Evolutionary conservation across 2,329 filamentous ascomycete genomes (phyloP).

Genomic region (Tolypocladium ophioglossoides): DNA sequence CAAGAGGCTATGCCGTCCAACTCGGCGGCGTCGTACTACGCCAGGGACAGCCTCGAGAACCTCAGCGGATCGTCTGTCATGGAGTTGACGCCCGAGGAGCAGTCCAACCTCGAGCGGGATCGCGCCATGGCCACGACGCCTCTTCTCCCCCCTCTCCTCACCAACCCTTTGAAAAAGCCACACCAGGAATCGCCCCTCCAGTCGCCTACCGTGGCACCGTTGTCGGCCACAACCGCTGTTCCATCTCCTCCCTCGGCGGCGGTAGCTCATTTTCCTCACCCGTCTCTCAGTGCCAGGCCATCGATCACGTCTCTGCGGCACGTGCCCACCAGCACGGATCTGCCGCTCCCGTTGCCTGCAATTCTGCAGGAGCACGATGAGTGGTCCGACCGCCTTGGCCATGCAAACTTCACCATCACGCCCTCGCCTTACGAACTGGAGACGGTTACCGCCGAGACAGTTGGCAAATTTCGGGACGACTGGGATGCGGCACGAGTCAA

Average conservation of each 20-base stretch:
- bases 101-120: slow-evolving; percentile 44
- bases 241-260: slow-evolving; percentile 21
- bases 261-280: slow-evolving; percentile 35
- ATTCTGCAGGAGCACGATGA: slow-evolving; percentile 63
- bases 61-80: slow-evolving; percentile 37
- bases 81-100: slow-evolving; percentile 24
- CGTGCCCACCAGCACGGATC: slow-evolving; percentile 49
- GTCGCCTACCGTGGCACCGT: slow-evolving; percentile 48
- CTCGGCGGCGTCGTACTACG: slow-evolving; percentile 50
- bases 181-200: slow-evolving; percentile 71
- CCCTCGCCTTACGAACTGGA: slow-evolving; percentile 71
- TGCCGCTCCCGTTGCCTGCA: slow-evolving; percentile 46
- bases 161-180: slow-evolving; percentile 42
- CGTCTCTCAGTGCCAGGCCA: slow-evolving; percentile 65
- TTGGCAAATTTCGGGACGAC: slow-evolving; percentile 58
- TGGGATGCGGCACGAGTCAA: slow-evolving; percentile 79
- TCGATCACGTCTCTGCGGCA: slow-evolving; percentile 65
- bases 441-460: slow-evolving; percentile 42
- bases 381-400: slow-evolving; percentile 78
- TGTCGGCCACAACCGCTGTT: slow-evolving; percentile 12
- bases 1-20: slow-evolving; percentile 49
- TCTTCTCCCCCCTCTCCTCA: slow-evolving; percentile 72
- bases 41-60: slow-evolving; percentile 41
- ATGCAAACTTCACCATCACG: slow-evolving; percentile 85
- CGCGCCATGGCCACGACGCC: slow-evolving; percentile 64